Evolutionary conservation across 805 yeast species (phyloP).

Genomic region (Wickerhamomyces strasburgensis): DNA sequence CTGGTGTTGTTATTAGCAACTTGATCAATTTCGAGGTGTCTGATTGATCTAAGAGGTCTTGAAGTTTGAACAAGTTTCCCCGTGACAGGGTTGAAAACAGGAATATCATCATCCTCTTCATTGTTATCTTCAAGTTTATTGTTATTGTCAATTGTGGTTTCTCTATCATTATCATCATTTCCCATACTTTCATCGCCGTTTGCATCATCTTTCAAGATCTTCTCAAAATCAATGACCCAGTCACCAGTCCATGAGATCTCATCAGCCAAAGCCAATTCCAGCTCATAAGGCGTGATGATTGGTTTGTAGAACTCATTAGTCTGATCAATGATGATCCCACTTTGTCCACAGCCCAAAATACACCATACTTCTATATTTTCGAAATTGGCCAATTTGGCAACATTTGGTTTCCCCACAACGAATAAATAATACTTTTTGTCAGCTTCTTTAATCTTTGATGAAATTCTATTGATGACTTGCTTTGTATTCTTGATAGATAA

Average conservation of each 20-base stretch:
- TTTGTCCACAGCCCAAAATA: conserved; percentile 88
- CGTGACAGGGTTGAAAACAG: conserved; percentile 84
- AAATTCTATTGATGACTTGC: conserved; percentile 56
- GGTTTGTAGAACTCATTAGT: conserved; percentile 82
- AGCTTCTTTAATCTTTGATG: conserved; percentile 56
- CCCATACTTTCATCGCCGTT: conserved; percentile 28
- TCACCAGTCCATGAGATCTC: conserved; percentile 88
- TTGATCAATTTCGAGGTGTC: conserved; percentile 58
- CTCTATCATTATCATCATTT: conserved; percentile 23
- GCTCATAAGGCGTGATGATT: conserved; percentile 88
- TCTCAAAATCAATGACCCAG: conserved; percentile 82
- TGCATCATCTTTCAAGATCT: conserved; percentile 37
- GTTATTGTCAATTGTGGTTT: conserved; percentile 25
- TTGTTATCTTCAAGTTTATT: conserved; percentile 26
- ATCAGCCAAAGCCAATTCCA: conserved; percentile 70
- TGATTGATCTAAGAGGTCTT: conserved; percentile 65
- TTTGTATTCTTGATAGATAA: conserved; percentile 74
- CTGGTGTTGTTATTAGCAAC: conserved; percentile 19
- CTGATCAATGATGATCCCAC: conserved; percentile 83
- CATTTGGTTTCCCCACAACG: conserved; percentile 97
- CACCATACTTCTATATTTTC: conserved; percentile 96
- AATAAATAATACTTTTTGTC: conserved; percentile 91
- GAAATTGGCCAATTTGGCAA: conserved; percentile 93
- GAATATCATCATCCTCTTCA: conserved; percentile 49
- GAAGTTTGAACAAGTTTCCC: conserved; percentile 69